phyloP scores from a whole-genome alignment of 768 basidiomycete genomes.

The Strobilomyces confusus region DNA sequence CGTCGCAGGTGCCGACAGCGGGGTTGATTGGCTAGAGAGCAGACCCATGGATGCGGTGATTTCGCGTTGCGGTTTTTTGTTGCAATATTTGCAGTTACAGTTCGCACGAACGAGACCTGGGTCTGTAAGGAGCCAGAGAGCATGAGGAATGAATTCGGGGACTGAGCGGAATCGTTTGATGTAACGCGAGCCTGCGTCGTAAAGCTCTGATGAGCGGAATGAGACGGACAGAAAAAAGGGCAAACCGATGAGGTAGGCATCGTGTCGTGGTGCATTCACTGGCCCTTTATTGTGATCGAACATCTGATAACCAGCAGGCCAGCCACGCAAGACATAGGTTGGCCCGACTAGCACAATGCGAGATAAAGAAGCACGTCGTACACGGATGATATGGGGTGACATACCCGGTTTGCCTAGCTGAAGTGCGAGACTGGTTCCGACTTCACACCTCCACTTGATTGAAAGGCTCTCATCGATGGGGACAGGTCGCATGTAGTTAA shows the following conservation, averaged over 20 bases:
- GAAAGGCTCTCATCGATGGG: slow-evolving; percentile 45
- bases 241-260: slow-evolving; percentile 75
- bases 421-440: slow-evolving; percentile 41
- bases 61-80: slow-evolving; percentile 62
- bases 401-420: slow-evolving; percentile 49
- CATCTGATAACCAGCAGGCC: slow-evolving; percentile 66
- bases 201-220: neutral
- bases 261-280: slow-evolving; percentile 52
- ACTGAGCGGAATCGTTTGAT: slow-evolving; percentile 66
- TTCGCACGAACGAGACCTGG: slow-evolving; percentile 40
- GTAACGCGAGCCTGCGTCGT: slow-evolving; percentile 36
- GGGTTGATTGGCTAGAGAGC: slow-evolving; percentile 32
- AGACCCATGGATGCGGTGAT: slow-evolving; percentile 61
- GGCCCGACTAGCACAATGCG: slow-evolving; percentile 30
- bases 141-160: slow-evolving; percentile 85
- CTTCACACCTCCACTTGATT: slow-evolving; percentile 54
- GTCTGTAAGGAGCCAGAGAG: slow-evolving; percentile 70
- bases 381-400: neutral
- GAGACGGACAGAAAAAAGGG: neutral
- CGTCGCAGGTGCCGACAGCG: slow-evolving; percentile 23
- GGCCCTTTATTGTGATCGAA: slow-evolving; percentile 74
- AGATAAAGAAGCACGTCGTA: neutral
- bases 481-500: slow-evolving; percentile 67
- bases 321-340: slow-evolving; percentile 57
- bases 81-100: slow-evolving; percentile 78